A percentile compares a stretch with the other conserved stretches of the same genome.
phyloP scores from a whole-genome alignment of 2,329 filamentous ascomycete species.

The Fusarium xyrophilum region DNA sequence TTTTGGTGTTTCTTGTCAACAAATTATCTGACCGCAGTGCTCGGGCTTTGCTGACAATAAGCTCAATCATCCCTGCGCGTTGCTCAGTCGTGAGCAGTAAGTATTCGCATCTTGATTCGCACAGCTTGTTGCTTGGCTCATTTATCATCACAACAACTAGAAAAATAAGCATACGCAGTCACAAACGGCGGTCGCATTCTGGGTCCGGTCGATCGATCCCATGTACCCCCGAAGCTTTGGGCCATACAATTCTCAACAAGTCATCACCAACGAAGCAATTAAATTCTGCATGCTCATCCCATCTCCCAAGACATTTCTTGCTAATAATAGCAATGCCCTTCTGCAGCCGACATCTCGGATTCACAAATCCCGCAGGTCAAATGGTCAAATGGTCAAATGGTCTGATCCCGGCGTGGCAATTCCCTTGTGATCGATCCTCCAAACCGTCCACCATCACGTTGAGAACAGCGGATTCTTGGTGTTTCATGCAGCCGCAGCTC shows the following conservation, averaged over 20 bases:
- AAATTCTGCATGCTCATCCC: background rate
- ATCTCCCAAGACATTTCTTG: background rate
- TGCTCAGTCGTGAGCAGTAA: background rate
- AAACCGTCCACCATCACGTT: background rate
- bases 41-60: constrained; percentile 7
- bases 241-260: background rate
- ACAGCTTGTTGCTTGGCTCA: constrained; percentile 1
- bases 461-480: background rate
- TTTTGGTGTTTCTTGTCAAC: background rate
- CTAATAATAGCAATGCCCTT: constrained; percentile 14
- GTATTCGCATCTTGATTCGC: background rate
- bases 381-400: constrained; percentile 18
- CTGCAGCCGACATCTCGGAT: constrained; percentile 7
- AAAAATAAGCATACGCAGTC: background rate
- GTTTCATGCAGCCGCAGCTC: constrained; percentile 21
- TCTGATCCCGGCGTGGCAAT: background rate
- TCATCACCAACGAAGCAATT: background rate
- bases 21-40: constrained; percentile 5
- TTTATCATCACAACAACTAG: background rate
- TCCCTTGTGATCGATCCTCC: background rate
- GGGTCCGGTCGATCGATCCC: constrained; percentile 16
- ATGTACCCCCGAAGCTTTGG: background rate
- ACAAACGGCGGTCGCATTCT: constrained; percentile 3
- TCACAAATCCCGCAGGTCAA: background rate
- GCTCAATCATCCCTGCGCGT: background rate